phyloP scores from a whole-genome alignment of 2,329 filamentous ascomycete species.

The Exophiala sideris region DNA sequence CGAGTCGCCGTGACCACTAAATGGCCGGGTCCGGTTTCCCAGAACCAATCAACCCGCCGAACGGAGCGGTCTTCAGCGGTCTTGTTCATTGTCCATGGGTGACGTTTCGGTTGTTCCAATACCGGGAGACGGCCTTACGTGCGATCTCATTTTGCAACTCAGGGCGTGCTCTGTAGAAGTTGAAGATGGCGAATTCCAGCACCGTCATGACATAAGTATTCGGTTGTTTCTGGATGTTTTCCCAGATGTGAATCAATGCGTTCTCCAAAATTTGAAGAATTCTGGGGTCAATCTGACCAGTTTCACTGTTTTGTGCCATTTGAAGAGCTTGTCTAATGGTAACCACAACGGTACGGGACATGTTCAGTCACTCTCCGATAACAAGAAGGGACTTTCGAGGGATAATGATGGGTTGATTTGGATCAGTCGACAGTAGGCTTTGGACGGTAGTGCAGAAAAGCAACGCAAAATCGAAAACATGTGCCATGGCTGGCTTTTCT shows the following conservation, averaged over 20 bases:
- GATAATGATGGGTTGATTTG: not conserved
- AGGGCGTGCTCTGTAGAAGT: constrained; percentile 36
- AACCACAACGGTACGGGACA: constrained; percentile 34
- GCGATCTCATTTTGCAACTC: constrained; percentile 27
- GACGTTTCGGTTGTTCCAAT: constrained; percentile 23
- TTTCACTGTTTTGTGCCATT: constrained; percentile 69
- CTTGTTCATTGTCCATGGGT: constrained; percentile 7
- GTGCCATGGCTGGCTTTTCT: no score
- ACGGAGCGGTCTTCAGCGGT: not conserved
- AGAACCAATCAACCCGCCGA: not conserved
- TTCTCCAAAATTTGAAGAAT: constrained; percentile 64
- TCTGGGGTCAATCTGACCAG: constrained; percentile 60
- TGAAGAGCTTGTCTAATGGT: constrained; percentile 67
- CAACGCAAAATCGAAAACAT: not conserved
- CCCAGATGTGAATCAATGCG: constrained; percentile 64
- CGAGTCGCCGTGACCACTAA: not conserved
- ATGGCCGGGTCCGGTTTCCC: no score
- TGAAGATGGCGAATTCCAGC: constrained; percentile 83
- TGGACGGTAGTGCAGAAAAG: not conserved
- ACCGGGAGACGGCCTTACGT: constrained; percentile 24
- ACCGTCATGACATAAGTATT: constrained; percentile 67
- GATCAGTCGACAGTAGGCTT: not conserved
- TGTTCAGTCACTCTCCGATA: constrained; percentile 9
- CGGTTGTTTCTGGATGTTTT: constrained; percentile 61
- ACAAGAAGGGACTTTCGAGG: not conserved